Percentiles rank a stretch among this genome's conserved stretches.
phyloP scores from a whole-genome alignment of 306 rosid species.

The Ammopiptanthus mongolicus region DNA sequence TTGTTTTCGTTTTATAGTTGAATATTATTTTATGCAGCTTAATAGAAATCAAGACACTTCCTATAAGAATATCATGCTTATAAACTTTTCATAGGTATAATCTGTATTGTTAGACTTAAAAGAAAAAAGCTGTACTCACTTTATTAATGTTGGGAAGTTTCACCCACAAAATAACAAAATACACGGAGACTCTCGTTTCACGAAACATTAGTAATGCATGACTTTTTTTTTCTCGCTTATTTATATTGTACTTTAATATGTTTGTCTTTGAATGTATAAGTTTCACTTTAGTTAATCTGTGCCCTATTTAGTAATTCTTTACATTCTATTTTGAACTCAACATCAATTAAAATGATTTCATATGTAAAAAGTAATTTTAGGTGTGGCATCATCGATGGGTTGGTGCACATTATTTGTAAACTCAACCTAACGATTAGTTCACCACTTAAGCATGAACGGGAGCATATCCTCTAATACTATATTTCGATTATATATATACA shows the following conservation, averaged over 20 bases:
- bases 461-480: neutral
- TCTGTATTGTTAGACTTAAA: too few relatives aligned
- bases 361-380: neutral
- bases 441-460: constrained; percentile 19
- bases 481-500: neutral
- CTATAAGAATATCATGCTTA: too few relatives aligned
- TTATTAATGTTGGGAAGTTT: too few relatives aligned
- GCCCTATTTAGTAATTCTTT: neutral
- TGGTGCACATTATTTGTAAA: neutral
- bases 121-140: too few relatives aligned
- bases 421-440: constrained; percentile 32
- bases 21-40: too few relatives aligned
- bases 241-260: neutral
- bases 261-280: neutral
- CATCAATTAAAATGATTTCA: neutral
- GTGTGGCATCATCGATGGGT: neutral
- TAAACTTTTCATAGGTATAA: too few relatives aligned
- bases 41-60: too few relatives aligned
- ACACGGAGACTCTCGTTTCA: too few relatives aligned
- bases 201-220: too few relatives aligned
- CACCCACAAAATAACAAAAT: too few relatives aligned
- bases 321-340: too few relatives aligned
- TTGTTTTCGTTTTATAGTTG: too few relatives aligned
- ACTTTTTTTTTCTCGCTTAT: neutral
- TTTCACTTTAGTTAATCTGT: neutral